Base-by-base conservation (phyloP, 129 eudicot species). In the Pulicaria dysenterica region DNA sequence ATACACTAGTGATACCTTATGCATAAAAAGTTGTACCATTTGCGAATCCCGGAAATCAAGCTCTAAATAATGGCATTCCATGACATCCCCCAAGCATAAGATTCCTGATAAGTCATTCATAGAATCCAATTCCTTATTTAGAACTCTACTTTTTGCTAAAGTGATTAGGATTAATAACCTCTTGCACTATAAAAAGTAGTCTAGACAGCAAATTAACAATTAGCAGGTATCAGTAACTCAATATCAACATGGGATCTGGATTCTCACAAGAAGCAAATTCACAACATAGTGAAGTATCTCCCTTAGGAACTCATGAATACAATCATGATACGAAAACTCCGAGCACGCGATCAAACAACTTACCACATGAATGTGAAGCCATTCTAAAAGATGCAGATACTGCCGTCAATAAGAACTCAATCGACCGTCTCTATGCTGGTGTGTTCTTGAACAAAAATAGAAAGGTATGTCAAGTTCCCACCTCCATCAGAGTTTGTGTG, bases 321-420 rank as follows among this genome's bases (percentile, higher is more conserved):
- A 46, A 50, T 44, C 64, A 64, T 39, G 47, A 40, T 36, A 57
- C 56, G 24, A 66, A 39, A 40, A 61, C 81, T 50, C 40, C 70
- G 48, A 66, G 49, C 14, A 39, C 50, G 16, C 75, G 54, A 48
- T 57, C 46, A 67, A 77, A 73, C 17, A 61, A 31, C 47, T 79
- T 73, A 11, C 95, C 95, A 58, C 97, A 91, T 71, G 83, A 86
- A 55, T 80, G 43, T 76, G 85, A 84, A 75, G 78, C 79, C 66
- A 84, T 91, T 65, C 41, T 86, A 38, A 83, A 84, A 73, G 85
- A 82, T 73, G 89, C 91, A 40, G 87, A 87, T 71, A 34, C 76
- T 7, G 65, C 54, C 3, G 62, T 88, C 5, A 82, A 88, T 40
- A 80, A 34, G 72, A 80, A 88, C 13, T 80, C 97, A 24, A 24